phyloP scores from a whole-genome alignment of 306 rosid species.

The Glycine tomentella region DNA sequence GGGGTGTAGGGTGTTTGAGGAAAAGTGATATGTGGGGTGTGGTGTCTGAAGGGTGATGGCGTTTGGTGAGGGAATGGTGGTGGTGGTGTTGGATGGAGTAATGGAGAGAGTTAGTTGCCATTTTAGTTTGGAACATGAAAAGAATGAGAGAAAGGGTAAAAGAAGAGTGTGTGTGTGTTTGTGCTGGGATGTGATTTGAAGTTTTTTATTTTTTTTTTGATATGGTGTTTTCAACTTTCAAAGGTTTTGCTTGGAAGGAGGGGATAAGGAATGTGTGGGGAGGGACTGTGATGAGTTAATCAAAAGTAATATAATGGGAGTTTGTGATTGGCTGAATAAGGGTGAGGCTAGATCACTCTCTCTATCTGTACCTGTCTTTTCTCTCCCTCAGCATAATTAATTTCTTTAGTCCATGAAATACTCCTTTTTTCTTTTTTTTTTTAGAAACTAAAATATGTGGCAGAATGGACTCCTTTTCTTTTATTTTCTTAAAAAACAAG shows the following conservation, averaged over 20 bases:
- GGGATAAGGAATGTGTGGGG: constrained; percentile 82
- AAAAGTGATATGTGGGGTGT: constrained; percentile 44
- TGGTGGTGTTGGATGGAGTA: constrained; percentile 57
- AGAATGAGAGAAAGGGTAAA: not conserved
- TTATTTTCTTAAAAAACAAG: not conserved
- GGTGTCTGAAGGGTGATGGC: constrained; percentile 45
- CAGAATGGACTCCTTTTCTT: not conserved
- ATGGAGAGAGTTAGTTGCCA: constrained; percentile 75
- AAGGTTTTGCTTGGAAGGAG: not conserved
- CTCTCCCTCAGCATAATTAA: constrained; percentile 4
- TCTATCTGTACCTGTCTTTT: not conserved
- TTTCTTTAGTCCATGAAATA: not conserved
- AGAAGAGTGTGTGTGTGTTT: not conserved
- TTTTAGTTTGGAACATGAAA: constrained; percentile 20
- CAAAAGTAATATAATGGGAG: constrained; percentile 53
- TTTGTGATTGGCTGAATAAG: constrained; percentile 72
- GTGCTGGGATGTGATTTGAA: constrained; percentile 3
- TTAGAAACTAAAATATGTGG: constrained; percentile 4
- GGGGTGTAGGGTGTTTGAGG: constrained; percentile 34
- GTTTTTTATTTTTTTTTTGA: not conserved
- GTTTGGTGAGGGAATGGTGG: constrained; percentile 57
- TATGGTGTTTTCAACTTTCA: not conserved
- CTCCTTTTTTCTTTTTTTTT: constrained; percentile 18
- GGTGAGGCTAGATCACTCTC: constrained; percentile 65
- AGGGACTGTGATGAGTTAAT: constrained; percentile 53